Percentiles rank a stretch among this genome's conserved stretches.
These are phyloP conservation scores for Kodamaea sagamina DNA, from an alignment of 805 yeast genomes.

Conservation along the genomic window DNA sequence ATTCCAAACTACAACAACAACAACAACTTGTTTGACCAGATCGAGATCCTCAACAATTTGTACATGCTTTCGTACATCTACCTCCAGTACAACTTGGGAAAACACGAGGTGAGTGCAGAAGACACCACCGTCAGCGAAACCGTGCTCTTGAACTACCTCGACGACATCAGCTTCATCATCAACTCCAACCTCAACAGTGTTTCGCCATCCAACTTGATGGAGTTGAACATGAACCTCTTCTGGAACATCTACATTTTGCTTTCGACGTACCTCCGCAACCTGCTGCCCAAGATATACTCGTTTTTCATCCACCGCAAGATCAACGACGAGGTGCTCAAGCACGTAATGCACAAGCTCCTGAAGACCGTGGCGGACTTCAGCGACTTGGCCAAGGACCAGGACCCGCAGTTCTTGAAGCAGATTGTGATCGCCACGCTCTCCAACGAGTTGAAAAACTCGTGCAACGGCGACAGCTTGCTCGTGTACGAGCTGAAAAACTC, in stretches of 20 bases:
- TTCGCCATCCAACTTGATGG: slow-evolving; percentile 28
- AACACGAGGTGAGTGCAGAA: slow-evolving; percentile 13
- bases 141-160: slow-evolving; percentile 50
- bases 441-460: slow-evolving; percentile 34
- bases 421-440: slow-evolving; percentile 34
- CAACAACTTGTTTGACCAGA: slow-evolving; percentile 29
- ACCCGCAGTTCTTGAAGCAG: slow-evolving; percentile 26
- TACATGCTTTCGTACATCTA: slow-evolving; percentile 47
- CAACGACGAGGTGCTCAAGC: slow-evolving; percentile 8
- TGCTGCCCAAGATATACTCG: slow-evolving; percentile 23
- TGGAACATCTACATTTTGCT: slow-evolving; percentile 54
- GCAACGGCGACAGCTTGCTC: slow-evolving; percentile 21
- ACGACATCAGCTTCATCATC: slow-evolving; percentile 47
- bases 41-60: slow-evolving; percentile 47
- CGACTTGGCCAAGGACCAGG: slow-evolving; percentile 12
- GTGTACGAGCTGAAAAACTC: slow-evolving; percentile 40
- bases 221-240: slow-evolving; percentile 33
- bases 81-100: slow-evolving; percentile 39
- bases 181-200: slow-evolving; percentile 34
- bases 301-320: slow-evolving; percentile 18
- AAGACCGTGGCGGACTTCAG: slow-evolving; percentile 22
- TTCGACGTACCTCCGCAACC: slow-evolving; percentile 39
- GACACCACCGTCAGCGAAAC: slow-evolving; percentile 42
- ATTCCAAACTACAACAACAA: slow-evolving; percentile 36
- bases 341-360: slow-evolving; percentile 30